Evolutionary conservation across 257 asterid species (phyloP).

Genomic region (Cruciata laevipes): DNA sequence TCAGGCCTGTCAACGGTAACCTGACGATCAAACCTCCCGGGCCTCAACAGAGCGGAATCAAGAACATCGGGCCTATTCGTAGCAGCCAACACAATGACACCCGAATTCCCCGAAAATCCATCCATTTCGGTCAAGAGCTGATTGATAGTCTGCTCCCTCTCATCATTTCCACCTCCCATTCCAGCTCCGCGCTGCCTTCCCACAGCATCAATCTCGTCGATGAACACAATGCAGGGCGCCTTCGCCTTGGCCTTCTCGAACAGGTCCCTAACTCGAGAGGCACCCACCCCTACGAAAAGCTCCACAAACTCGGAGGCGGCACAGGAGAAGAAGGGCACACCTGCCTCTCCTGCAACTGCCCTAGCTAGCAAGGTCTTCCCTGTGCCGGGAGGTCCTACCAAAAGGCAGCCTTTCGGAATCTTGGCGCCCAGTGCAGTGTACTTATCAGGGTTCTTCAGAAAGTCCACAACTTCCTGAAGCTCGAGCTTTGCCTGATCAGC

Average conservation of each 20-base stretch:
- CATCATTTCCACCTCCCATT: conserved; percentile 95
- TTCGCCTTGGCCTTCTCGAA: conserved; percentile 90
- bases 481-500: conserved; percentile 99
- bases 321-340: conserved; percentile 87
- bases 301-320: conserved; percentile 99
- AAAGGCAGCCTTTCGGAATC: conserved; percentile 89
- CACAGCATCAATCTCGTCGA: conserved; percentile 96
- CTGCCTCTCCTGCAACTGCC: conserved; percentile 98
- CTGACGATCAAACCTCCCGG: conserved; percentile 94
- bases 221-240: conserved; percentile 97
- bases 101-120: conserved; percentile 89
- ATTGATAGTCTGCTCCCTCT: conserved; percentile 94
- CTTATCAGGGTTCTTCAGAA: conserved; percentile 90
- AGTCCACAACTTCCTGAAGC: conserved; percentile 94
- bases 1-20: conserved; percentile 96
- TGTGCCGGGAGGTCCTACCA: conserved; percentile 96
- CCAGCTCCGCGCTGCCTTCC: conserved; percentile 98
- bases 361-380: conserved; percentile 97
- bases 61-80: conserved; percentile 97
- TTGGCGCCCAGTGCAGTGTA: conserved; percentile 95
- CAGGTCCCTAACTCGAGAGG: conserved; percentile 97
- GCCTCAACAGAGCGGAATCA: conserved; percentile 90
- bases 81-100: conserved; percentile 92
- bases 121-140: conserved; percentile 99
- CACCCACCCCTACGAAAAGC: conserved; percentile 95